A percentile compares a stretch with the other conserved stretches of the same genome.
Conservation (phyloP, 139 green algal genomes). For the Closterium sp. region DNA sequence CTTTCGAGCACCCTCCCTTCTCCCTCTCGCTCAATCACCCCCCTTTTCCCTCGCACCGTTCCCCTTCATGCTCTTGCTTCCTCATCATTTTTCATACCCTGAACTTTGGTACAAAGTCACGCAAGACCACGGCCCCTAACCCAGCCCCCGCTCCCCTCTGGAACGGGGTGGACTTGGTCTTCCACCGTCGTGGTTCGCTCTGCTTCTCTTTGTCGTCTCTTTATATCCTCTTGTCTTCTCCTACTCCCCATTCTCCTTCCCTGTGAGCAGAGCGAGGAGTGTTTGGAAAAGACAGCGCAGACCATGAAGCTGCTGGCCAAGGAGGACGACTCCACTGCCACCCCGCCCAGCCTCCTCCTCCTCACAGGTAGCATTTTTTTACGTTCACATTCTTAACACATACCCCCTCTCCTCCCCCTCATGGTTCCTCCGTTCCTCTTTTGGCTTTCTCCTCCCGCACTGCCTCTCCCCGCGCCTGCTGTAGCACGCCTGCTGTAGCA, state of each 20-base stretch:
- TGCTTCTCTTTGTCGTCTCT: background rate
- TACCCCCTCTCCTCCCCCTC: background rate
- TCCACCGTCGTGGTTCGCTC: no score
- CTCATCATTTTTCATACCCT: no score
- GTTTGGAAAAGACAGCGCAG: slow-evolving; percentile 51
- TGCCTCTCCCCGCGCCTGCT: no score
- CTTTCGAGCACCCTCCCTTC: no score
- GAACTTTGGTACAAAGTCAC: no score
- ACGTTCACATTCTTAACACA: background rate
- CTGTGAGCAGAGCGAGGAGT: slow-evolving; percentile 50
- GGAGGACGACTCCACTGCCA: background rate
- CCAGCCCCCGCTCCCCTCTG: background rate
- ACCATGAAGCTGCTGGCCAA: slow-evolving; percentile 49
- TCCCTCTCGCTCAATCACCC: no score
- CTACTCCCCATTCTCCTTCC: background rate
- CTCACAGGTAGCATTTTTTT: slow-evolving; percentile 25
- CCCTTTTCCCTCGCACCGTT: no score
- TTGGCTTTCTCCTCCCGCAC: background rate
- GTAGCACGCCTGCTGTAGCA: no score
- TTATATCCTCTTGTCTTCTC: background rate
- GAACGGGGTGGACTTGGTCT: no score
- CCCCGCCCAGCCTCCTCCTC: background rate
- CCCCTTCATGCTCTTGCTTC: no score
- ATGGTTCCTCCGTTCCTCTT: background rate
- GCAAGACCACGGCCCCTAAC: no score